A percentile compares a stretch with the other conserved stretches of the same genome.
Evolutionary conservation across 2,329 filamentous ascomycete species (phyloP).

Genomic region (Venturia pyrina): DNA sequence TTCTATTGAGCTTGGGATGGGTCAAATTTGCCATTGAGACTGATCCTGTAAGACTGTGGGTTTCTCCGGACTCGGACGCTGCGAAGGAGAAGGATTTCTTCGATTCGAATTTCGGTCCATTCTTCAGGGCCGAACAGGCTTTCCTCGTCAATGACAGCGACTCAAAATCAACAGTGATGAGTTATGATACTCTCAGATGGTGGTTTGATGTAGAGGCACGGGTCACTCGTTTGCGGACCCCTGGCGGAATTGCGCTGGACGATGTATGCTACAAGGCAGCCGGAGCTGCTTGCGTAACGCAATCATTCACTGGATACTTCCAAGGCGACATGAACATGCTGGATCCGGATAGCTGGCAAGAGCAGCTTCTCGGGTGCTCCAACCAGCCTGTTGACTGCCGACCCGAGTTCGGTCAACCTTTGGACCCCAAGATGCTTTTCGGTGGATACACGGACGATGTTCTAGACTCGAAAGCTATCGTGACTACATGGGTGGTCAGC

Average conservation of each 20-base stretch:
- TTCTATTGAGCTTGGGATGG: slow-evolving; percentile 77
- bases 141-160: slow-evolving; percentile 86
- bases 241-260: slow-evolving; percentile 57
- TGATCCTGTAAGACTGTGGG: slow-evolving; percentile 88
- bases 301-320: slow-evolving; percentile 88
- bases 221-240: slow-evolving; percentile 61
- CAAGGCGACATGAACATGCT: slow-evolving; percentile 54
- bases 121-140: slow-evolving; percentile 86
- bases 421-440: slow-evolving; percentile 76
- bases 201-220: slow-evolving; percentile 85
- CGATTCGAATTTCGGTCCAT: slow-evolving; percentile 85
- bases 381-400: slow-evolving; percentile 74
- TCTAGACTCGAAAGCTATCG: slow-evolving; percentile 65
- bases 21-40: slow-evolving; percentile 79
- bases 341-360: slow-evolving; percentile 58
- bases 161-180: slow-evolving; percentile 65
- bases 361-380: slow-evolving; percentile 62
- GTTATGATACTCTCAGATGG: slow-evolving; percentile 82
- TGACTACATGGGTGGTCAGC: slow-evolving; percentile 89
- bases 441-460: slow-evolving; percentile 65
- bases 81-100: slow-evolving; percentile 93
- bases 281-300: slow-evolving; percentile 79
- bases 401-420: slow-evolving; percentile 78
- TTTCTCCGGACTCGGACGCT: slow-evolving; percentile 84
- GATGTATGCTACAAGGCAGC: slow-evolving; percentile 94